A percentile compares a stretch with the other conserved stretches of the same genome.
Conservation (phyloP, 192 early-diverging fungal species). For the Phycomyces blakesleeanus region DNA sequence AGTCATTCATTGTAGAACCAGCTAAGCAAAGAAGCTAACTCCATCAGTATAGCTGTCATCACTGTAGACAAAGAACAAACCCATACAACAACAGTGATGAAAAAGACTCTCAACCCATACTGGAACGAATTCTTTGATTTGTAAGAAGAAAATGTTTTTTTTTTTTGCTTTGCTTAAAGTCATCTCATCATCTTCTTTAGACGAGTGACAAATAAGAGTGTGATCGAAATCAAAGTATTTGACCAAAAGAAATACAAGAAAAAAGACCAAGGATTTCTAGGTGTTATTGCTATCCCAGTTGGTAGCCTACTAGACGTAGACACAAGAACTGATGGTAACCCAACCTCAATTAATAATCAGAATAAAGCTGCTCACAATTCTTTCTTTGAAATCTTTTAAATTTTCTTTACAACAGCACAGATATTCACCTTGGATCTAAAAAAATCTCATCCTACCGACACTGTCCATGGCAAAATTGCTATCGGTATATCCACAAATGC, state of each 20-base stretch:
- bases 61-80: slow-evolving; percentile 96
- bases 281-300: slow-evolving; percentile 80
- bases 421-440: slow-evolving; percentile 86
- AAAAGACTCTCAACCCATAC: slow-evolving; percentile 90
- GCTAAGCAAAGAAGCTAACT: background rate
- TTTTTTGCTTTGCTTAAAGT: background rate
- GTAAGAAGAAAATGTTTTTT: slow-evolving; percentile 31
- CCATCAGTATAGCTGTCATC: slow-evolving; percentile 53
- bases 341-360: background rate
- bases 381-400: too few relatives aligned
- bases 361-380: too few relatives aligned
- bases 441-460: slow-evolving; percentile 70
- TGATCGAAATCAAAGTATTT: slow-evolving; percentile 91
- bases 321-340: slow-evolving; percentile 61
- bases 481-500: slow-evolving; percentile 62
- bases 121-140: slow-evolving; percentile 93
- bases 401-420: slow-evolving; percentile 40
- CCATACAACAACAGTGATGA: slow-evolving; percentile 81
- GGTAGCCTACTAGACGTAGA: slow-evolving; percentile 76
- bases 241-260: slow-evolving; percentile 95
- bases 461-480: slow-evolving; percentile 79
- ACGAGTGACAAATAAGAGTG: slow-evolving; percentile 61
- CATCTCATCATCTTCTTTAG: slow-evolving; percentile 34
- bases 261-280: slow-evolving; percentile 82
- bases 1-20: background rate